These are phyloP conservation scores for Curvularia spicifera DNA, from an alignment of 2,329 filamentous ascomycete genomes.

Conservation along the genomic window DNA sequence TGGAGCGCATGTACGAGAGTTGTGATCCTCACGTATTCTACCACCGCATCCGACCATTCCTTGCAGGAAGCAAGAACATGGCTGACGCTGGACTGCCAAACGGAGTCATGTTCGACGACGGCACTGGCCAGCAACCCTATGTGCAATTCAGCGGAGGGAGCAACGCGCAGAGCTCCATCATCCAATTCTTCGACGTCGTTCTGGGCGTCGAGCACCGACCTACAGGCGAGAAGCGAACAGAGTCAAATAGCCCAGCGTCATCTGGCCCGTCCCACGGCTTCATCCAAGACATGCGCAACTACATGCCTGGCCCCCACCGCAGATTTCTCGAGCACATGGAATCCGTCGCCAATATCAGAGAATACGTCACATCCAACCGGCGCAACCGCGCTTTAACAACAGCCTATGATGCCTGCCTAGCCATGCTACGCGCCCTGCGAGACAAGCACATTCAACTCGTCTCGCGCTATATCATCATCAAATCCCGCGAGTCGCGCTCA, in stretches of 20 bases:
- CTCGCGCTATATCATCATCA: slow-evolving; percentile 91
- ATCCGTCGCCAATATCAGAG: slow-evolving; percentile 82
- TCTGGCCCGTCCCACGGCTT: slow-evolving; percentile 77
- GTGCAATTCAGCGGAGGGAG: slow-evolving; percentile 91
- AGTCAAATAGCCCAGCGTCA: slow-evolving; percentile 51
- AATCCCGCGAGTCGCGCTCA: slow-evolving; percentile 75
- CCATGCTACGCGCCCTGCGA: slow-evolving; percentile 76
- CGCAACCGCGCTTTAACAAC: slow-evolving; percentile 71
- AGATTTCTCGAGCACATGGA: slow-evolving; percentile 84
- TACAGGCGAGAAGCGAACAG: slow-evolving; percentile 71
- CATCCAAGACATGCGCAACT: slow-evolving; percentile 93
- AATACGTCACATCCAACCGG: slow-evolving; percentile 72
- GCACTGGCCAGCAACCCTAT: slow-evolving; percentile 70
- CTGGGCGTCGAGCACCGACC: slow-evolving; percentile 89
- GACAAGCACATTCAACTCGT: slow-evolving; percentile 98
- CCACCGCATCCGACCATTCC: slow-evolving; percentile 91
- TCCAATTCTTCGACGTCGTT: slow-evolving; percentile 95
- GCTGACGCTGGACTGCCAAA: slow-evolving; percentile 86
- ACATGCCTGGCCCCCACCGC: slow-evolving; percentile 94
- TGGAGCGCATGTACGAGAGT: slow-evolving; percentile 91
- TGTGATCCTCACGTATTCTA: slow-evolving; percentile 97
- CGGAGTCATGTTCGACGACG: slow-evolving; percentile 87
- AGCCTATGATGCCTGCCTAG: slow-evolving; percentile 89
- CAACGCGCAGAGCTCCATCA: slow-evolving; percentile 94
- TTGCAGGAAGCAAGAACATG: slow-evolving; percentile 98